These are phyloP conservation scores for Elaeagnus macrophylla DNA, from an alignment of 306 rosid species.

Conservation along the genomic window DNA sequence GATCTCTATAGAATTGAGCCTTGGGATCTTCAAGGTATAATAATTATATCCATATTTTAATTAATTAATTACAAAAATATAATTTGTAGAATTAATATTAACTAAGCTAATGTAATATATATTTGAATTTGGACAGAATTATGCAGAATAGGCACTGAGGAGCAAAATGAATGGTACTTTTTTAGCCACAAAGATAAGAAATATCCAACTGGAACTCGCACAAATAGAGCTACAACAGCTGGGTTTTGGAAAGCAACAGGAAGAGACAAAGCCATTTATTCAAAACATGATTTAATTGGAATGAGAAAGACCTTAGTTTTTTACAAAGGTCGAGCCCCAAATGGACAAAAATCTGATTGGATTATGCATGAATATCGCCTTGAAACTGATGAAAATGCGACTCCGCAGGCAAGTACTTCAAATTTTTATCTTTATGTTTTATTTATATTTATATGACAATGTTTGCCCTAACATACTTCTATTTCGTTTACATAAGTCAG, in stretches of 20 bases:
- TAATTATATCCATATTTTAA: background rate
- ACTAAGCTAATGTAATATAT: background rate
- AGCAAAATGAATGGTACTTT: conserved; percentile 84
- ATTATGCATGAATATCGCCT: conserved; percentile 94
- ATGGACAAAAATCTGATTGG: conserved; percentile 97
- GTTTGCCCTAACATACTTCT: no score
- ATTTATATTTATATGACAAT: no score
- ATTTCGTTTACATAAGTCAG: no score
- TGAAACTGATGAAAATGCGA: conserved; percentile 75
- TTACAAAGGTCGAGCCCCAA: conserved; percentile 89
- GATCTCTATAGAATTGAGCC: conserved; percentile 95
- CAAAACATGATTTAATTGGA: conserved; percentile 72
- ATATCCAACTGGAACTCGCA: conserved; percentile 94
- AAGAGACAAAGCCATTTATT: conserved; percentile 85
- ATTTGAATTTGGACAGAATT: conserved; percentile 30
- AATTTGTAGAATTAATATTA: background rate
- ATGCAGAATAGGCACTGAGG: conserved; percentile 85
- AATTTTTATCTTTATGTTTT: background rate
- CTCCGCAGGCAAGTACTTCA: conserved; percentile 59
- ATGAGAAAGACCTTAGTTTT: conserved; percentile 92
- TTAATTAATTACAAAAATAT: background rate
- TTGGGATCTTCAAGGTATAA: conserved; percentile 90
- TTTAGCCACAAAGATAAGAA: conserved; percentile 93
- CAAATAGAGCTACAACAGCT: conserved; percentile 87
- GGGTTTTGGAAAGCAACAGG: conserved; percentile 99